These are phyloP conservation scores for Ascochyta fabae DNA, from an alignment of 2,329 filamentous ascomycete genomes.

Conservation along the genomic window DNA sequence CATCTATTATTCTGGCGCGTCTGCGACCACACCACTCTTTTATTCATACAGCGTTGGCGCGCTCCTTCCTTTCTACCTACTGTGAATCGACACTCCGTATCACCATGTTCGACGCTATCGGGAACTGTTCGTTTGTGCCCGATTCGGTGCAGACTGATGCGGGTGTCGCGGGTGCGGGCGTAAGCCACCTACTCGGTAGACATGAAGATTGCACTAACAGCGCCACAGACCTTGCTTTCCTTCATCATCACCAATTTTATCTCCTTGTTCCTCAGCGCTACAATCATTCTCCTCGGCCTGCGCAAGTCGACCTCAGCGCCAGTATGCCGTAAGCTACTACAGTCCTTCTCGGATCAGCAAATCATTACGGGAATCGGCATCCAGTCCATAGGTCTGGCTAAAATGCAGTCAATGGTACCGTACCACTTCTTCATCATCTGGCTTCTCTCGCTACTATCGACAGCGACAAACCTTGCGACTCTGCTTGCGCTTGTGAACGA, in stretches of 20 bases:
- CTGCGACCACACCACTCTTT: conserved; percentile 4
- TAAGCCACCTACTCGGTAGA: conserved; percentile 44
- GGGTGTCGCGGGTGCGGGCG: conserved; percentile 64
- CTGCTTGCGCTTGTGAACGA: conserved; percentile 70
- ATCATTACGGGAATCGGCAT: conserved; percentile 74
- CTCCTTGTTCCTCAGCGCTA: conserved; percentile 61
- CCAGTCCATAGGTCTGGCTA: conserved; percentile 67
- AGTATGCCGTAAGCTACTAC: conserved; percentile 68
- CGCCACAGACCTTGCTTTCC: conserved; percentile 61
- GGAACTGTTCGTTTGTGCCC: conserved; percentile 56
- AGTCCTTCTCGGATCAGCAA: conserved; percentile 71
- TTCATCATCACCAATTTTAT: conserved; percentile 70
- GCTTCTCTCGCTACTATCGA: conserved; percentile 70
- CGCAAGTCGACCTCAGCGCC: conserved; percentile 55
- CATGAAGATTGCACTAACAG: not conserved
- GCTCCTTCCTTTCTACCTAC: not conserved
- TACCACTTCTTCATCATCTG: conserved; percentile 77
- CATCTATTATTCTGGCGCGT: not conserved
- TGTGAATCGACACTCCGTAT: not conserved
- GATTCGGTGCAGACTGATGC: conserved; percentile 58
- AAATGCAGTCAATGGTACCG: conserved; percentile 64
- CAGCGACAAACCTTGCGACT: conserved; percentile 69
- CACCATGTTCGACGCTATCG: conserved; percentile 12
- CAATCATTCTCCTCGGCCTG: conserved; percentile 63
- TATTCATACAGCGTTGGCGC: not conserved